A percentile compares a stretch with the other conserved stretches of the same genome.
phyloP scores from a whole-genome alignment of 108 stramenopile genomes.

The Craspedostauros australis region DNA sequence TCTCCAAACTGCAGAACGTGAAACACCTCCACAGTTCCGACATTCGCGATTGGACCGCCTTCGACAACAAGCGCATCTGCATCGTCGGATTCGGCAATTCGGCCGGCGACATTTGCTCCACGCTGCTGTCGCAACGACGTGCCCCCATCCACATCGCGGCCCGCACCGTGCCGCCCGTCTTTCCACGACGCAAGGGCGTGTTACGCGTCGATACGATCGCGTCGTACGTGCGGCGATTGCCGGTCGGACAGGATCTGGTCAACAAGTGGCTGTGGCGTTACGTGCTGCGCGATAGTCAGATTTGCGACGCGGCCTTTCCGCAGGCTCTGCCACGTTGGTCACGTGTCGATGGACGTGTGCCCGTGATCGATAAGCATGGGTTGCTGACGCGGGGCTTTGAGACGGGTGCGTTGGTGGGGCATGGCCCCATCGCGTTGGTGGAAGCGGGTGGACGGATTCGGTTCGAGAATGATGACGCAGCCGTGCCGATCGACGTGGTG shows the following conservation, averaged over 20 bases:
- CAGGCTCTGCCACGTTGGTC: constrained; percentile 26
- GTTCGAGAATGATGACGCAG: no score
- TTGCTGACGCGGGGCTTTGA: constrained; percentile 27
- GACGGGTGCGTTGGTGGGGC: constrained; percentile 35
- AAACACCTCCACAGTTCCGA: neutral
- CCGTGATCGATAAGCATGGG: constrained; percentile 46
- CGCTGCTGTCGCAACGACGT: constrained; percentile 23
- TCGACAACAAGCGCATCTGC: constrained; percentile 22
- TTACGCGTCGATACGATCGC: constrained; percentile 43
- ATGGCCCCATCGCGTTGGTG: constrained; percentile 24
- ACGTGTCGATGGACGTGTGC: constrained; percentile 33
- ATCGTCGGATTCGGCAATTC: constrained; percentile 47
- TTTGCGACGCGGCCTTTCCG: constrained; percentile 34
- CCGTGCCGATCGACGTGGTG: constrained; percentile 32
- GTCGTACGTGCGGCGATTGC: constrained; percentile 20
- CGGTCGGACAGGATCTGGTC: constrained; percentile 28
- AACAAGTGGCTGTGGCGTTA: constrained; percentile 24
- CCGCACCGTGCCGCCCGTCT: constrained; percentile 42
- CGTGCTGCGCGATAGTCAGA: constrained; percentile 17
- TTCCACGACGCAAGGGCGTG: constrained; percentile 23
- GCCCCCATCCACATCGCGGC: constrained; percentile 40
- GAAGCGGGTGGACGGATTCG: no score
- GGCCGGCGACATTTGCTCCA: constrained; percentile 26
- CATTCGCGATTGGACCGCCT: constrained; percentile 12
- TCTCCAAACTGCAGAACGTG: constrained; percentile 17